Evolutionary conservation across 2,329 filamentous ascomycete genomes (phyloP).

Genomic region (Helotiales sp.): DNA sequence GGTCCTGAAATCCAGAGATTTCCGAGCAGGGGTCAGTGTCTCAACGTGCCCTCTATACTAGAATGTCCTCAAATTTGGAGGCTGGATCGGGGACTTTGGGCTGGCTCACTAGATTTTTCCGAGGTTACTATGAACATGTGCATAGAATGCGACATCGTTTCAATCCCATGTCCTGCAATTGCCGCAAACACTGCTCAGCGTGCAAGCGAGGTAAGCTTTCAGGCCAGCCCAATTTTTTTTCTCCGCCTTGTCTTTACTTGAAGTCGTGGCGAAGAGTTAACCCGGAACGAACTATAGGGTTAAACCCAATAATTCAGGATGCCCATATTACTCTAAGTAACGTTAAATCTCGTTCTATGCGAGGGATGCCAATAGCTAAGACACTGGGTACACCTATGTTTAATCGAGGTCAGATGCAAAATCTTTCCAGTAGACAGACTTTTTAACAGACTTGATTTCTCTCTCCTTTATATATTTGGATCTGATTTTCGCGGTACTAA

Average conservation of each 20-base stretch:
- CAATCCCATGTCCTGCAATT: not conserved
- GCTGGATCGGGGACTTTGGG: not conserved
- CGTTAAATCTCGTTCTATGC: conserved; percentile 12
- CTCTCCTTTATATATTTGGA: conserved; percentile 7
- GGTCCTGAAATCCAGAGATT: not conserved
- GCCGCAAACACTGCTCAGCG: not conserved
- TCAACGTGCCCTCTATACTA: not conserved
- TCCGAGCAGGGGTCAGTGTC: not conserved
- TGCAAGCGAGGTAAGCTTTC: not conserved
- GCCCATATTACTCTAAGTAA: conserved; percentile 16
- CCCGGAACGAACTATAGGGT: conserved; percentile 8
- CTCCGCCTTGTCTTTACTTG: not conserved
- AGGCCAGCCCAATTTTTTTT: not conserved
- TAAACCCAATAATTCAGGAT: conserved; percentile 12
- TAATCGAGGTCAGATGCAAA: not conserved
- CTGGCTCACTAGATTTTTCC: no score
- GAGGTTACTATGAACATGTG: not conserved
- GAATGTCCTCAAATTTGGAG: not conserved
- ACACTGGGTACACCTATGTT: conserved; percentile 9
- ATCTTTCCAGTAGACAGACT: not conserved
- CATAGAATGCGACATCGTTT: not conserved
- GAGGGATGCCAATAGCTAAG: not conserved
- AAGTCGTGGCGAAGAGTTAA: not conserved
- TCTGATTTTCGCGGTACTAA: not conserved
- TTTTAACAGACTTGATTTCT: not conserved